Evolutionary conservation across 352 stramenopile genomes (phyloP).

Genomic region (Phytophthora capsici): DNA sequence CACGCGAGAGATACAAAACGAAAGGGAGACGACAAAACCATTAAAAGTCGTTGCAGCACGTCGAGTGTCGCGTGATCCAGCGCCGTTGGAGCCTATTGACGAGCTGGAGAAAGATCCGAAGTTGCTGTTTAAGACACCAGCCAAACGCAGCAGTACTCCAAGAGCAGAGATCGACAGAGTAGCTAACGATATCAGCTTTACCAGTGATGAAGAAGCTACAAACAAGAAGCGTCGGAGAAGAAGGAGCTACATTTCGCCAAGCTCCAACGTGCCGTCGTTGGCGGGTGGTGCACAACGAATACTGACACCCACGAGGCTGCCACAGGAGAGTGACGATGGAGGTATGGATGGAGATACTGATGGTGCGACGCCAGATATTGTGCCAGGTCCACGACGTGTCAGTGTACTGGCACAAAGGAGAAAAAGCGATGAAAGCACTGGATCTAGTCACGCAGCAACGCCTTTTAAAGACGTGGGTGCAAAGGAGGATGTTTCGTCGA

Average conservation of each 20-base stretch:
- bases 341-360: conserved; percentile 39
- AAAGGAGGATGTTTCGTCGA: conserved; percentile 20
- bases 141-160: conserved; percentile 17
- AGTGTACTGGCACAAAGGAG: conserved; percentile 24
- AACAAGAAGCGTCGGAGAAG: conserved; percentile 52
- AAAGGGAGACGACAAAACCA: background rate
- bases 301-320: conserved; percentile 50
- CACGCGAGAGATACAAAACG: background rate
- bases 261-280: conserved; percentile 48
- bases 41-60: background rate
- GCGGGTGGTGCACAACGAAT: conserved; percentile 66
- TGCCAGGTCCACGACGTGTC: conserved; percentile 28
- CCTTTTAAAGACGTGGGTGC: conserved; percentile 3
- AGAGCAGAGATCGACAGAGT: background rate
- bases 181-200: conserved; percentile 1
- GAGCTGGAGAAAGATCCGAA: conserved; percentile 21
- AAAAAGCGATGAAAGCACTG: conserved; percentile 18
- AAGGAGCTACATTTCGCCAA: conserved; percentile 56
- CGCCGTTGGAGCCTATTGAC: conserved; percentile 12
- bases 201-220: background rate
- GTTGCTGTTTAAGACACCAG: conserved; percentile 23
- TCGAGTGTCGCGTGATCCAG: conserved; percentile 6
- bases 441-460: conserved; percentile 1
- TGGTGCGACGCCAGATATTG: conserved; percentile 20
- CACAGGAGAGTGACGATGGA: conserved; percentile 34